Evolutionary conservation across 1,284 basidiomycete genomes (phyloP), one percentile per base, ranked within the genome.

Genomic region (Pseudomicrostroma phylloplanum): DNA sequence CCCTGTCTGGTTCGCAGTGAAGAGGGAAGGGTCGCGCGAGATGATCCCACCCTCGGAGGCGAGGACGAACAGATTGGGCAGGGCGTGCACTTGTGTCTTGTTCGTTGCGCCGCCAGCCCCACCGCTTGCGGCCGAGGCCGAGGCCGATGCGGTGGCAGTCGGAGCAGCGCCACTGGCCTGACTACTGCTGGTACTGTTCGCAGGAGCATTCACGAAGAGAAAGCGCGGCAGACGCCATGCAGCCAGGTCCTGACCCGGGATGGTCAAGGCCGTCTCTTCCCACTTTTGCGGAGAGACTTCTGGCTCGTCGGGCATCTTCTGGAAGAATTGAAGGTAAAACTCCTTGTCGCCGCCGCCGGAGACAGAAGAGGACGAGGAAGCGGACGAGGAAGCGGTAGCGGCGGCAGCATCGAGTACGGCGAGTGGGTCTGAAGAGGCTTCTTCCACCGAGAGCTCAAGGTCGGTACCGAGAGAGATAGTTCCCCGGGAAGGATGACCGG

Each of bases 181-280:
- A 48, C 43, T 21, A 21, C 21, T 17, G 17, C 43, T 12, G 43
- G 15, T n/a, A 6, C 43, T 21, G 6, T 48, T 21, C 6, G 15
- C 43, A 17, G 15, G 17, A 21, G 43, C 43, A 48, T 48, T 48
- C 17, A 54, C 3, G 51, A 54, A 54, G 19, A 54, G 26, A 19
- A 54, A 54, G 51, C 51, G 51, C 51, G 51, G 51, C 21, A 54
- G 51, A 26, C 21, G 21, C 21, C 17, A 17, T 26, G 17, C 17
- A 3, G 21, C 51, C 6, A 19, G 51, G 13, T 17, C 51, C 25
- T 21, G 4, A 48, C 43, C 21, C 51, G 17, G 15, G 21, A 26
- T 54, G 15, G 21, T 19, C 7, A 54, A 7, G 8, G 13, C 21
- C 21, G 21, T 54, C 21, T 15, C 25, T 26, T 54, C 51, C 51